Conservation (phyloP, 805 yeast species). For the Kodamaea hsintzibuensis region DNA sequence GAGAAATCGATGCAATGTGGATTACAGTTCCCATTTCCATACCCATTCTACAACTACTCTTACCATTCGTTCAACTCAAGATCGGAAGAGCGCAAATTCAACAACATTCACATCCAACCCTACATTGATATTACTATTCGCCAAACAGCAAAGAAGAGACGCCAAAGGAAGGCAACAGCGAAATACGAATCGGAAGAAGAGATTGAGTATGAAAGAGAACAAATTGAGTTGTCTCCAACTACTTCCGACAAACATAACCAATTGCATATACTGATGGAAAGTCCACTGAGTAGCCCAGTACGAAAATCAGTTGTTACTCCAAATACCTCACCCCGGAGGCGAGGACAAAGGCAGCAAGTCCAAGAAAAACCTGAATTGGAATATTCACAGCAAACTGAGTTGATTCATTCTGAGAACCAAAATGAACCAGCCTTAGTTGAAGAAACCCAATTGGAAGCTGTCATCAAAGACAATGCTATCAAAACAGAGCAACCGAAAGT, state of each 20-base stretch:
- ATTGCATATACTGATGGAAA: neutral
- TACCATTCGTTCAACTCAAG: conserved; percentile 37
- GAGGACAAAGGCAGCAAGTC: neutral
- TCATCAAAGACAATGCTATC: neutral
- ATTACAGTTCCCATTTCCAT: conserved; percentile 46
- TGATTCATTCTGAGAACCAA: neutral
- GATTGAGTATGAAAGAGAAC: conserved; percentile 9
- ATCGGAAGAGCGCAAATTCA: conserved; percentile 26
- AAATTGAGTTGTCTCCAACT: neutral
- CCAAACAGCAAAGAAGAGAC: conserved; percentile 13
- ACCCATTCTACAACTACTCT: conserved; percentile 46
- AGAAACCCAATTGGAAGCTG: neutral
- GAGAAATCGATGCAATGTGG: conserved; percentile 39
- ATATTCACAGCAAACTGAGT: neutral
- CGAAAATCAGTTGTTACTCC: neutral
- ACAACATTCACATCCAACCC: conserved; percentile 29
- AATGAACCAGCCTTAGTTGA: neutral
- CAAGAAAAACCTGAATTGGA: neutral
- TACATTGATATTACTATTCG: conserved; percentile 38
- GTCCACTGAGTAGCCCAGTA: neutral
- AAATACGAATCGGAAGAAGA: conserved; percentile 12
- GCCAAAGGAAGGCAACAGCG: conserved; percentile 8
- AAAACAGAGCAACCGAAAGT: neutral
- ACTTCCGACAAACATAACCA: neutral
- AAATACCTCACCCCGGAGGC: conserved; percentile 2